Percentiles rank a stretch among this genome's conserved stretches.
phyloP scores from a whole-genome alignment of 1,139 yeast genomes.

The Magnusiomyces ingens region DNA sequence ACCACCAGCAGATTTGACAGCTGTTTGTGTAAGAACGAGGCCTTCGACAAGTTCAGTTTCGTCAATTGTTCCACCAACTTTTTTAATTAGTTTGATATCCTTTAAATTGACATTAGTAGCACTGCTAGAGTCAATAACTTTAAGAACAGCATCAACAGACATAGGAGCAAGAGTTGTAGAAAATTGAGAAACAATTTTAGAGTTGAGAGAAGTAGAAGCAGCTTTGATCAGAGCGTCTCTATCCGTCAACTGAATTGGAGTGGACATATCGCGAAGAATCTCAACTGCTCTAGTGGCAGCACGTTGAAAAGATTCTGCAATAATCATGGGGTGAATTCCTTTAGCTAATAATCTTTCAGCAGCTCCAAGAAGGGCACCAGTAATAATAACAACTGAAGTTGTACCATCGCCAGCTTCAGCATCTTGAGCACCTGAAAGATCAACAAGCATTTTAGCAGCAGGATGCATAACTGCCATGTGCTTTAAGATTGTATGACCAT shows the following conservation, averaged over 20 bases:
- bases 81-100: conserved; percentile 83
- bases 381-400: conserved; percentile 89
- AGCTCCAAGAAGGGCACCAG: conserved; percentile 91
- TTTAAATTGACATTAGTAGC: conserved; percentile 74
- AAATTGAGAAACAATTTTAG: conserved; percentile 93
- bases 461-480: conserved; percentile 97
- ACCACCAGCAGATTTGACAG: conserved; percentile 89
- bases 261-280: conserved; percentile 77
- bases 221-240: conserved; percentile 82
- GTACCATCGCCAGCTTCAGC: conserved; percentile 99
- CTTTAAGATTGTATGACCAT: conserved; percentile 82
- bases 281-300: conserved; percentile 88
- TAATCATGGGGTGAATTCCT: conserved; percentile 93
- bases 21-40: conserved; percentile 86
- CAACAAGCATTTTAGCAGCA: conserved; percentile 97
- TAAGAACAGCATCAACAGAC: conserved; percentile 89
- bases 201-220: conserved; percentile 86
- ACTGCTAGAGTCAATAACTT: conserved; percentile 52
- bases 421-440: conserved; percentile 57
- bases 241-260: conserved; percentile 65
- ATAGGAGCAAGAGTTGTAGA: conserved; percentile 81
- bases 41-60: conserved; percentile 93
- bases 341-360: conserved; percentile 83
- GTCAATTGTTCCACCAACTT: conserved; percentile 96
- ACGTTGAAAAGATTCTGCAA: conserved; percentile 90